These are phyloP conservation scores for Neurospora sp. DNA, from an alignment of 495 filamentous ascomycete species.

Conservation along the genomic window DNA sequence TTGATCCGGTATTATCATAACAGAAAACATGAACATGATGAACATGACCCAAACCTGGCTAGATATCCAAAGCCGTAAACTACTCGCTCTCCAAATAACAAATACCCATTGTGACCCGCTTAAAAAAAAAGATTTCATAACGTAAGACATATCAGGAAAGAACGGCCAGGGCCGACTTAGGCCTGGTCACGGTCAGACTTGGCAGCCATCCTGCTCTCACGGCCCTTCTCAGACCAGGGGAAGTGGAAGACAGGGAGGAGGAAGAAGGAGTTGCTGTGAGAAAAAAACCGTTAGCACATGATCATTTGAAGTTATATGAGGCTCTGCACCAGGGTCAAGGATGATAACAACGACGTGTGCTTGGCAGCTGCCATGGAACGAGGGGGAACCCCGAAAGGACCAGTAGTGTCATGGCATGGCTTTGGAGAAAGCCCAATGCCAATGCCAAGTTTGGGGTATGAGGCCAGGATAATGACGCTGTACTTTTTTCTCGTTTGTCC, in stretches of 20 bases:
- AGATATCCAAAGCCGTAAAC: background rate
- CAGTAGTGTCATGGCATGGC: background rate
- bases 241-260: constrained; percentile 90
- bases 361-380: constrained; percentile 12
- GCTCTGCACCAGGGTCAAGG: constrained; percentile 7
- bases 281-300: constrained; percentile 6
- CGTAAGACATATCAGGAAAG: background rate
- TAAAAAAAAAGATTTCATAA: background rate
- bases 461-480: background rate
- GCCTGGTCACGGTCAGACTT: constrained; percentile 27
- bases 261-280: constrained; percentile 76
- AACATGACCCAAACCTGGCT: background rate
- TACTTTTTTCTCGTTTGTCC: background rate
- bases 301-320: constrained; percentile 3
- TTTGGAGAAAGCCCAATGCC: background rate
- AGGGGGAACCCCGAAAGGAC: background rate
- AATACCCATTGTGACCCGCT: background rate
- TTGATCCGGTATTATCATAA: background rate
- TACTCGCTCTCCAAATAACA: background rate
- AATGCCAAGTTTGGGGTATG: background rate
- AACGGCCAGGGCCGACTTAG: constrained; percentile 7
- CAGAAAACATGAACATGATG: background rate
- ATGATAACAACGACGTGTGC: constrained; percentile 11
- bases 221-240: constrained; percentile 89
- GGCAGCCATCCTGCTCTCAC: constrained; percentile 36